phyloP scores from a whole-genome alignment of 768 basidiomycete genomes.

The Lactarius quietus region DNA sequence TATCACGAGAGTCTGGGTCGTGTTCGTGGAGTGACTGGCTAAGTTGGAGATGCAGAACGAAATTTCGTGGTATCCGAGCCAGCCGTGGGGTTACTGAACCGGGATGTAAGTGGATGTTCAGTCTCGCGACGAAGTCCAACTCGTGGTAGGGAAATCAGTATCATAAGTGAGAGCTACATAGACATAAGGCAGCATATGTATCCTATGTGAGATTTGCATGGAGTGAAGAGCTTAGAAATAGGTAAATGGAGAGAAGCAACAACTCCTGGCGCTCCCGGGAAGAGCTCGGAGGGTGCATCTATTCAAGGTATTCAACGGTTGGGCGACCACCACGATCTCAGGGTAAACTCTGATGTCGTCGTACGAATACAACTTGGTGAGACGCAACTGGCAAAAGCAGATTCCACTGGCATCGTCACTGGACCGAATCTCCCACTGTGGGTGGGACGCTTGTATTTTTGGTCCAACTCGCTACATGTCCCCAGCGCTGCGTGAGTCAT shows the following conservation, averaged over 20 bases:
- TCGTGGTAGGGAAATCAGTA: background rate
- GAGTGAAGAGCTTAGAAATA: background rate
- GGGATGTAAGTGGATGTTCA: background rate
- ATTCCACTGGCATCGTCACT: conserved; percentile 3
- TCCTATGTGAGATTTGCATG: background rate
- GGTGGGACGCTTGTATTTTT: too few relatives aligned
- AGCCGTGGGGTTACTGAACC: too few relatives aligned
- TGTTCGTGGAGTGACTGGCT: too few relatives aligned
- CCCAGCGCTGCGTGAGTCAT: background rate
- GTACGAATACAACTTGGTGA: conserved; percentile 20
- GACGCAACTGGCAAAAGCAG: conserved; percentile 19
- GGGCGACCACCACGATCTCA: conserved; percentile 18
- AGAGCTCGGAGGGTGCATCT: background rate
- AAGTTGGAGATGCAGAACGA: background rate
- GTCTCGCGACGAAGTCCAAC: background rate
- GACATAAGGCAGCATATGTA: background rate
- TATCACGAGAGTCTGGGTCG: too few relatives aligned
- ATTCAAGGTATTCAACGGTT: conserved; percentile 9
- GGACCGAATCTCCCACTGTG: too few relatives aligned
- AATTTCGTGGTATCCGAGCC: background rate
- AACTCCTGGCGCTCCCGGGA: background rate
- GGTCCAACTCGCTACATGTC: too few relatives aligned
- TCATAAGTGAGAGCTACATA: background rate
- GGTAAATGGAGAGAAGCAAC: background rate
- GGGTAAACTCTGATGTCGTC: conserved; percentile 14